These are phyloP conservation scores for Immersiporthe knoxdaviesiana DNA, from an alignment of 2,329 filamentous ascomycete species.

Conservation along the genomic window DNA sequence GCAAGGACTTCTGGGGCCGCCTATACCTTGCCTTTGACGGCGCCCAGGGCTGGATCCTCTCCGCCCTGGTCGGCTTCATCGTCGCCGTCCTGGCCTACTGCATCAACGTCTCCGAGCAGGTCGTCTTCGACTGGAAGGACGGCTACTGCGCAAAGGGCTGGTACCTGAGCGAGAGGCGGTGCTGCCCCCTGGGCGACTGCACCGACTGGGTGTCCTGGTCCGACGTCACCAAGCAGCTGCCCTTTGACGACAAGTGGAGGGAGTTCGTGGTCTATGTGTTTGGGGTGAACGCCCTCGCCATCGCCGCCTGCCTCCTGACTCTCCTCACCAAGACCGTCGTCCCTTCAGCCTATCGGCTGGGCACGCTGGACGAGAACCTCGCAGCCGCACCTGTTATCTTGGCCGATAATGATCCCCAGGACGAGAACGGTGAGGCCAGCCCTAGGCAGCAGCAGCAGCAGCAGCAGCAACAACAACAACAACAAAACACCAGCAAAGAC, in stretches of 20 bases:
- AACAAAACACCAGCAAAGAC: constrained; percentile 41
- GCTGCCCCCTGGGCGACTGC: constrained; percentile 59
- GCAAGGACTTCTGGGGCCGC: constrained; percentile 85
- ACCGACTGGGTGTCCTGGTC: constrained; percentile 62
- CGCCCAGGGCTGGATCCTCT: constrained; percentile 91
- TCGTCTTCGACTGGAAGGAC: constrained; percentile 87
- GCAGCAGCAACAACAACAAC: constrained; percentile 30
- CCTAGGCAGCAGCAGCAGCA: constrained; percentile 34
- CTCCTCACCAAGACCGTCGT: constrained; percentile 92
- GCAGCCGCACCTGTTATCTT: constrained; percentile 61
- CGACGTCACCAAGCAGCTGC: constrained; percentile 49
- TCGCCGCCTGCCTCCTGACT: constrained; percentile 76
- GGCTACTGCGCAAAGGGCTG: constrained; percentile 78
- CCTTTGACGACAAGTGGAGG: constrained; percentile 61
- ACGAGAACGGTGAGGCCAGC: constrained; percentile 49
- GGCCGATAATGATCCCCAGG: constrained; percentile 46
- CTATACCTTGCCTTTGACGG: constrained; percentile 78
- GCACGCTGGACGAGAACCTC: constrained; percentile 91
- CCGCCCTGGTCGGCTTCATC: constrained; percentile 84
- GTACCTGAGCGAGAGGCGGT: constrained; percentile 72
- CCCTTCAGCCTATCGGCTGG: constrained; percentile 82
- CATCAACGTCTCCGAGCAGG: constrained; percentile 84
- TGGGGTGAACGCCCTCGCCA: constrained; percentile 71
- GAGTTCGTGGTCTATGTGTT: constrained; percentile 78
- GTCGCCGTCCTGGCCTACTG: constrained; percentile 86